Base-by-base conservation (phyloP, 257 asterid species). In the Penstemon newberryi region DNA sequence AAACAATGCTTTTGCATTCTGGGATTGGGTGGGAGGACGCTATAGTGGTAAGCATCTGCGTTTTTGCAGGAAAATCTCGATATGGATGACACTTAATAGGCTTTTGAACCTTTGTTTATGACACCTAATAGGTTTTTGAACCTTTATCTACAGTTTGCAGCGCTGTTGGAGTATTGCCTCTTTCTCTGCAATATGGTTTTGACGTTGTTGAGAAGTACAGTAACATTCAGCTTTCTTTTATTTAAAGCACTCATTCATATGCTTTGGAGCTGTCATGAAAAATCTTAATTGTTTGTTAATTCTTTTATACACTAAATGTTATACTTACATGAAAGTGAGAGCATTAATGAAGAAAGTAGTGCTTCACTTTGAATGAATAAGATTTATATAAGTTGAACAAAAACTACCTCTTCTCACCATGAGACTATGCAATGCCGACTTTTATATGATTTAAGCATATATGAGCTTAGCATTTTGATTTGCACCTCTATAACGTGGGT, bases 11-110 rank as follows among this genome's bases (percentile, higher is more conserved):
- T 94, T 94, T 81, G 99, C 99, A 56, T 91, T 91, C 85, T 94
- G 99, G 99, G 99, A 94, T 74, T 94, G 99, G 99, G 99, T 94
- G 41, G 99, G 99, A 82, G 99, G 99, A 65, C 96, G 97, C 75
- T 91, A 89, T 73, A 94, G 99, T 51, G 97, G 99, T 87, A 84
- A 69, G 87, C 72, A 66, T 71, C 61, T 68, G 65, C 52, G 61
- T 7, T 59, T 70, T 70, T 54, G 59, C 63, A 25, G 33, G 42
- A 12, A 65, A 65, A 75, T 71, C 36, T 36, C 60, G 67, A 56
- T 73, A 57, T 39, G 5, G 49, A 39, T 69, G 67, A 42, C 67
- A 67, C 6, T 53, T 77, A 42, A 67, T 71, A 77, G 67, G 62
- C 66, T 46, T 75, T 74, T 76, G 75, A 68, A 73, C 78, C 78